Evolutionary conservation across 148 eudicot genomes (phyloP).

Genomic region (Amaranthus cruentus): DNA sequence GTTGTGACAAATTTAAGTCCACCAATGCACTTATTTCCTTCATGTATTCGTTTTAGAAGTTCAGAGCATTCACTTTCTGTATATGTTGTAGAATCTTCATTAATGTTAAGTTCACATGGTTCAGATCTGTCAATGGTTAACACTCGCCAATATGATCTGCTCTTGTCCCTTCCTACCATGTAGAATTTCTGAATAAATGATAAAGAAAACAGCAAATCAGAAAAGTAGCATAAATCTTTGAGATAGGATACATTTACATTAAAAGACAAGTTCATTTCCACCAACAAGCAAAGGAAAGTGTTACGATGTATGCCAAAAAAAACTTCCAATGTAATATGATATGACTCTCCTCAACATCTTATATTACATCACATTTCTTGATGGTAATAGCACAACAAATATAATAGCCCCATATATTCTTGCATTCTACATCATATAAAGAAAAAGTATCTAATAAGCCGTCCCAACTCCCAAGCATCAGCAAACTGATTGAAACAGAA

Average conservation of each 20-base stretch:
- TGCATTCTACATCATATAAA: not conserved
- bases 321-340: not conserved
- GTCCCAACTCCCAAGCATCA: not conserved
- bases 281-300: not conserved
- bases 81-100: slow-evolving; percentile 72
- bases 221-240: not conserved
- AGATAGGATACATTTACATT: not conserved
- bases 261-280: not conserved
- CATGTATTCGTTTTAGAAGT: slow-evolving; percentile 71
- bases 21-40: slow-evolving; percentile 82
- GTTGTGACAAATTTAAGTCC: slow-evolving; percentile 82
- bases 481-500: not conserved
- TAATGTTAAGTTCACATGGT: slow-evolving; percentile 67
- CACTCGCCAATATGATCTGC: slow-evolving; percentile 76
- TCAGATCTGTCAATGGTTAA: slow-evolving; percentile 80
- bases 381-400: not conserved
- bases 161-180: slow-evolving; percentile 88
- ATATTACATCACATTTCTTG: not conserved
- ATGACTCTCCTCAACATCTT: not conserved
- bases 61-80: slow-evolving; percentile 73
- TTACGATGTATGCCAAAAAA: not conserved
- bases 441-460: not conserved
- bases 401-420: not conserved
- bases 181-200: slow-evolving; percentile 60
- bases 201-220: slow-evolving; percentile 10